These are phyloP conservation scores for Canavalia gladiata DNA, from an alignment of 306 rosid genomes.

Conservation along the genomic window DNA sequence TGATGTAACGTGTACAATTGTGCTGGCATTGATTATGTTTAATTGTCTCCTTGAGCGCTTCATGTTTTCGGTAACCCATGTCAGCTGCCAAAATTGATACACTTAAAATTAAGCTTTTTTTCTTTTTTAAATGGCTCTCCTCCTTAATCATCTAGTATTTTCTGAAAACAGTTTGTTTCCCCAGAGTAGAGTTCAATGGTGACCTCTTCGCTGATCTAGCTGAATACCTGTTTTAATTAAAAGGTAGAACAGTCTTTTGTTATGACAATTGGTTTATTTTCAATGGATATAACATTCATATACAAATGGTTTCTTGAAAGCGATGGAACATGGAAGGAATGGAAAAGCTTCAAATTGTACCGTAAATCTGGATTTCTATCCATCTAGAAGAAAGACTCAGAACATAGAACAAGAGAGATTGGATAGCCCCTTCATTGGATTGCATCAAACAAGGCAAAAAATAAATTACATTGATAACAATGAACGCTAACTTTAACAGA, in stretches of 20 bases:
- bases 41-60: background rate
- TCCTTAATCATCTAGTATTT: too few relatives aligned
- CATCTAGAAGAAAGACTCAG: background rate
- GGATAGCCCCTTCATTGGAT: background rate
- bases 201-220: too few relatives aligned
- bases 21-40: background rate
- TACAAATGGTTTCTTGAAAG: background rate
- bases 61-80: too few relatives aligned
- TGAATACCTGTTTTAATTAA: too few relatives aligned
- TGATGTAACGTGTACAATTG: background rate
- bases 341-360: background rate
- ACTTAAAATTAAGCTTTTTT: too few relatives aligned
- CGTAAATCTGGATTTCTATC: background rate
- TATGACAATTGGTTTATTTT: background rate
- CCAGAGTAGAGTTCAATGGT: background rate
- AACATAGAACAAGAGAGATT: background rate
- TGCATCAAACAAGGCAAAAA: background rate
- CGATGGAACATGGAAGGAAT: background rate
- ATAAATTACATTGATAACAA: slow-evolving; percentile 20
- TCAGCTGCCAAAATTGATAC: too few relatives aligned
- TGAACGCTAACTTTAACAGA: background rate
- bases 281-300: background rate
- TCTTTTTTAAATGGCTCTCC: too few relatives aligned
- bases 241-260: background rate
- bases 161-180: background rate